Evolutionary conservation across 2,329 filamentous ascomycete species (phyloP), one percentile per base, ranked within the genome.

Genomic region (Metarhizium brunneum): DNA sequence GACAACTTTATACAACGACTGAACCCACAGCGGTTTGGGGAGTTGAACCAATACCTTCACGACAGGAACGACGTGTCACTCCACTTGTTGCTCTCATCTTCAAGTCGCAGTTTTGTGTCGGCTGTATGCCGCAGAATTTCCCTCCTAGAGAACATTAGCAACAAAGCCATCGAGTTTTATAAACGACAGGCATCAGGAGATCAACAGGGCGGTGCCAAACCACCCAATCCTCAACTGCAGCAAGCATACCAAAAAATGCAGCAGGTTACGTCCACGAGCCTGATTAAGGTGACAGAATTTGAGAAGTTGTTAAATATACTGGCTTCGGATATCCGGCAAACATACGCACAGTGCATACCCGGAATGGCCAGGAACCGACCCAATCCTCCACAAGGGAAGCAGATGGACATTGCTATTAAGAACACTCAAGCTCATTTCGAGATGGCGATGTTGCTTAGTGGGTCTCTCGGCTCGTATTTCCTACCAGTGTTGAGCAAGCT

Each of bases 101-200:
- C 87, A 53, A 86, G 86, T 11, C 82, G 90, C 13, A 82, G 83
- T 20, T 86, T 92, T 59, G 75, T 95, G 25, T 82, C 83, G 30
- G 83, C 87, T 35, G 76, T 84, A 50, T 88, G 83, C 67, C 83
- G 83, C 45, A 81, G 85, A 35, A 75, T 91, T 25, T 69, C 73
- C 4, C 79, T 84, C 59, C 72, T 88, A 60, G 76, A 84, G 54
- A 61, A 60, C 4, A 68, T 82, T 8, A 77, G 78, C 45, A 69
- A 68, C 38, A 70, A 73, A 47, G 77, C 80, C 2, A 75, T 78
- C 11, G 72, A 74, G 4, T 82, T 76, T 64, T 83, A 77, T 60
- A 74, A 80, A 57, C 69, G 66, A 52, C 71, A 75, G 14, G 73
- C 74, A 1, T 57, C 62, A 14, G 69, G 72, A 20, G 73, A 76